These are phyloP conservation scores for Boletus rubroflammeus DNA, from an alignment of 768 basidiomycete genomes.

Conservation along the genomic window DNA sequence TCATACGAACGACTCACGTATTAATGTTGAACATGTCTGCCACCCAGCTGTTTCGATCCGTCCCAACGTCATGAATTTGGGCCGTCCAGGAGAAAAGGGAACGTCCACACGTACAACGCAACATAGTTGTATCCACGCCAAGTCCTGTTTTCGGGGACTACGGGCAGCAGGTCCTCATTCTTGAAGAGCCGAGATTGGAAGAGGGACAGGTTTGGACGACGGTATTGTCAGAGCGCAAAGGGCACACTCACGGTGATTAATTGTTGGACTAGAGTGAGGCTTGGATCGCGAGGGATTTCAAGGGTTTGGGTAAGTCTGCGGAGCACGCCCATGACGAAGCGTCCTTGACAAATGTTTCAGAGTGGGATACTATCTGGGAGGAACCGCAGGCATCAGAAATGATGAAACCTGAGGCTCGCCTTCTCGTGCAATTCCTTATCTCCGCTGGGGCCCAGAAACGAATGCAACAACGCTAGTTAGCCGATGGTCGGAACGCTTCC, in stretches of 20 bases:
- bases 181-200: slow-evolving; percentile 28
- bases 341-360: not conserved
- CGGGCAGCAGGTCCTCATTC: slow-evolving; percentile 75
- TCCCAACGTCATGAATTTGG: not conserved
- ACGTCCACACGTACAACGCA: slow-evolving; percentile 46
- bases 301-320: slow-evolving; percentile 31
- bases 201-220: not conserved
- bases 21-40: slow-evolving; percentile 79
- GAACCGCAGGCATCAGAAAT: not conserved
- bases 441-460: not conserved
- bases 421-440: slow-evolving; percentile 15
- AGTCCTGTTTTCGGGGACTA: slow-evolving; percentile 55
- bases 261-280: slow-evolving; percentile 50
- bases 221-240: slow-evolving; percentile 1
- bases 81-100: not conserved
- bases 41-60: slow-evolving; percentile 55
- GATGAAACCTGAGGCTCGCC: not conserved
- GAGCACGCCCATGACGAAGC: slow-evolving; percentile 21
- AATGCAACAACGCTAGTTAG: not conserved
- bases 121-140: slow-evolving; percentile 68
- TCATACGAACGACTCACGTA: slow-evolving; percentile 45
- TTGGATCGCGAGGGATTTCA: slow-evolving; percentile 53
- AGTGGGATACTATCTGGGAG: not conserved
- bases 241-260: slow-evolving; percentile 50
- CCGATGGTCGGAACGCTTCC: not conserved